Conservation (phyloP, 2,329 filamentous ascomycete species). For the Clarireedia paspali region DNA sequence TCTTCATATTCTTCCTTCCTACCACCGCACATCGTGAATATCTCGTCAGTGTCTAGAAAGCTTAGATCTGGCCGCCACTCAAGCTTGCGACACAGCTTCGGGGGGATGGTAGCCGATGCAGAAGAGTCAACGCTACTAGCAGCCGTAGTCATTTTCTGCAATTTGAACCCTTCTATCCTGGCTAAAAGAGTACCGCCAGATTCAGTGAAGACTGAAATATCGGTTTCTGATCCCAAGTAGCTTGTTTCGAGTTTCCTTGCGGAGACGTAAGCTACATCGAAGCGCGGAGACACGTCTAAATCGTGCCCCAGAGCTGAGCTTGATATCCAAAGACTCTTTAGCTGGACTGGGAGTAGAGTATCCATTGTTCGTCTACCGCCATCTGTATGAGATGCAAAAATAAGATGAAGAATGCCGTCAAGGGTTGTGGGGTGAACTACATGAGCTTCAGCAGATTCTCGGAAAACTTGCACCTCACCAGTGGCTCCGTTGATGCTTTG, state of each 20-base stretch:
- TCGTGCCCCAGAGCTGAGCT: not conserved
- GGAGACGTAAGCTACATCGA: not conserved
- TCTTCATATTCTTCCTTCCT: not conserved
- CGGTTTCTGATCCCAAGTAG: not conserved
- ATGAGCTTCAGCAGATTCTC: conserved; percentile 33
- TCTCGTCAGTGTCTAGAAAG: not conserved
- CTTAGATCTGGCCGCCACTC: not conserved
- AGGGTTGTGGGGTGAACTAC: conserved; percentile 49
- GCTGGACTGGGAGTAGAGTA: not conserved
- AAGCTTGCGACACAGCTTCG: not conserved
- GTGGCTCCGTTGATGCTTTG: not conserved
- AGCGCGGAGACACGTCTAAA: not conserved
- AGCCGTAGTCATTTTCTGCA: not conserved
- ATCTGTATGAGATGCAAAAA: conserved; percentile 9
- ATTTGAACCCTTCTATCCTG: not conserved
- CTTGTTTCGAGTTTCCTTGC: not conserved
- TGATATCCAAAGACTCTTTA: not conserved
- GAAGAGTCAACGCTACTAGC: not conserved
- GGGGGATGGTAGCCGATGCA: not conserved
- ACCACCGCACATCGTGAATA: not conserved
- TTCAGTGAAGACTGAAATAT: not conserved
- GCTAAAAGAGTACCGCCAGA: not conserved
- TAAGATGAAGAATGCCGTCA: conserved; percentile 36
- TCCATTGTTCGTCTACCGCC: conserved; percentile 4
- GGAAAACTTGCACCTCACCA: conserved; percentile 25